Conservation (phyloP, 306 rosid genomes). For the Pyrus bretschneideri region DNA sequence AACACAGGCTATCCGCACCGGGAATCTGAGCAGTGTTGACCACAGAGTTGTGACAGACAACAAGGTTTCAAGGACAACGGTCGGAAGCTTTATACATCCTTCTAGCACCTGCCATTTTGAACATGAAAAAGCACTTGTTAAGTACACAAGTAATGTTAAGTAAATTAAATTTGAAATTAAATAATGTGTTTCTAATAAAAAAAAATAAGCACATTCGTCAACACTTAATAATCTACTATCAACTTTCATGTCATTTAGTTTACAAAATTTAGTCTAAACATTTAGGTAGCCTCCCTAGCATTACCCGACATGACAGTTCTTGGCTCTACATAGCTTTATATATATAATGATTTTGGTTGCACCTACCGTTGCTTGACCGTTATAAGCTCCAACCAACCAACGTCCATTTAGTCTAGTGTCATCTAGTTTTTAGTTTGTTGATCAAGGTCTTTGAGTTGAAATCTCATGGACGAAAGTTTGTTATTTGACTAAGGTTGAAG, state of each 20-base stretch:
- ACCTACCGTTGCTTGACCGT: conserved; percentile 5
- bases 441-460: not conserved
- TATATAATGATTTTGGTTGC: conserved; percentile 12
- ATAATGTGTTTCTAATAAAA: too few relatives aligned
- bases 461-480: not conserved
- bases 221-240: too few relatives aligned
- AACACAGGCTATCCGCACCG: conserved; percentile 17
- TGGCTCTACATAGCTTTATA: conserved; percentile 1
- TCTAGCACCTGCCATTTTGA: conserved; percentile 6
- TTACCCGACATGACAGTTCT: not conserved
- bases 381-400: conserved; percentile 8
- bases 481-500: not conserved
- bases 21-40: conserved; percentile 19
- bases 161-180: too few relatives aligned
- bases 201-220: too few relatives aligned
- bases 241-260: too few relatives aligned
- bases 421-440: not conserved
- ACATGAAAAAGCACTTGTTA: conserved; percentile 14
- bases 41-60: conserved; percentile 19
- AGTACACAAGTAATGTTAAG: not conserved
- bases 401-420: not conserved
- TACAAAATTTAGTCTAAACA: too few relatives aligned
- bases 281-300: too few relatives aligned
- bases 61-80: not conserved
- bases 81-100: conserved; percentile 15